Percentiles rank a stretch among this genome's conserved stretches.
Evolutionary conservation across 495 filamentous ascomycete genomes (phyloP).

Genomic region (Evernia prunastri): DNA sequence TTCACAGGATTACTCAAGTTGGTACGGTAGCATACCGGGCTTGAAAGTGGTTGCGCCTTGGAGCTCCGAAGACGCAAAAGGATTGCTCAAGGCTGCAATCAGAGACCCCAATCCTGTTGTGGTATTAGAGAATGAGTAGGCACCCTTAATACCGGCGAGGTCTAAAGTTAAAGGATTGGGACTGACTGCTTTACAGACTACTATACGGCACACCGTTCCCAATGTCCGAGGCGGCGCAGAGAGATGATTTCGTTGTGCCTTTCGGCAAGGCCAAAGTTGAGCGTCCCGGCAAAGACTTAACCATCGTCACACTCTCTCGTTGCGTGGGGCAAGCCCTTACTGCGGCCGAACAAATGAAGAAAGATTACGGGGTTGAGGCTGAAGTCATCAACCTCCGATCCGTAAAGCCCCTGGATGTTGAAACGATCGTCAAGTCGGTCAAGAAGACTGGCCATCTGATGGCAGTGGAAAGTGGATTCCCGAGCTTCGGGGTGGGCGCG

Average conservation of each 20-base stretch:
- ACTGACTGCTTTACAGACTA: slow-evolving; percentile 46
- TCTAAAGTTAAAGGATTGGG: slow-evolving; percentile 10
- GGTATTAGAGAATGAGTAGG: slow-evolving; percentile 90
- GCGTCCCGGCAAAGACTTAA: slow-evolving; percentile 89
- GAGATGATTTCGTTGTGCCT: slow-evolving; percentile 89
- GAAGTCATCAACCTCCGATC: slow-evolving; percentile 98
- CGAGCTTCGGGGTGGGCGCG: slow-evolving; percentile 81
- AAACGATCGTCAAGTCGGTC: slow-evolving; percentile 88
- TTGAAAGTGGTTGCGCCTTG: slow-evolving; percentile 94
- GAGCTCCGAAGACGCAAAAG: slow-evolving; percentile 97
- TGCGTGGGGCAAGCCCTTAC: slow-evolving; percentile 88
- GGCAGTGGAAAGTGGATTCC: slow-evolving; percentile 92
- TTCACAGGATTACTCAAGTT: slow-evolving; percentile 95
- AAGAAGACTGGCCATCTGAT: slow-evolving; percentile 96
- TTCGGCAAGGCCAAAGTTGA: slow-evolving; percentile 99
- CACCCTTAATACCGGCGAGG: slow-evolving; percentile 6
- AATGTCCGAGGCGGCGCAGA: slow-evolving; percentile 92
- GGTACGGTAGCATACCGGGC: slow-evolving; percentile 97
- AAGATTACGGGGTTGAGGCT: slow-evolving; percentile 90
- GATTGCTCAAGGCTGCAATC: slow-evolving; percentile 93
- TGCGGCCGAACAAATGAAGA: slow-evolving; percentile 82
- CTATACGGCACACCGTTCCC: slow-evolving; percentile 91
- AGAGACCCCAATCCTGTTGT: slow-evolving; percentile 95
- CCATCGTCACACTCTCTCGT: slow-evolving; percentile 88
- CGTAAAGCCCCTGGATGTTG: slow-evolving; percentile 92